phyloP scores from a whole-genome alignment of 2,329 filamentous ascomycete genomes.

The Verticillium zaregamsianum region DNA sequence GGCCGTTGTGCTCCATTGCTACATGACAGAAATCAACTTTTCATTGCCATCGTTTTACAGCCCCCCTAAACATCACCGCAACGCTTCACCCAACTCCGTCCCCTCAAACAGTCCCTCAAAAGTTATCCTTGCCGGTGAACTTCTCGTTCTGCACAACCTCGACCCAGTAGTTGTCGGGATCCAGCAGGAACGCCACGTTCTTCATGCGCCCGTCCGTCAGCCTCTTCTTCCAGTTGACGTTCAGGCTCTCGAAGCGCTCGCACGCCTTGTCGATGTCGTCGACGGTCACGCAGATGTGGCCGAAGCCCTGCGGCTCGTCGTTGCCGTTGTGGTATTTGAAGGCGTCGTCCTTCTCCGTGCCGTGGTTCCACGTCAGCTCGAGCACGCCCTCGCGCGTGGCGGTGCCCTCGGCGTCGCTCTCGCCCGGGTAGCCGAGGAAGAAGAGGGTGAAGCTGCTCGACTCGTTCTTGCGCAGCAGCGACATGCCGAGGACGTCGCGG shows the following conservation, averaged over 20 bases:
- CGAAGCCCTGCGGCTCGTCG: conserved; percentile 85
- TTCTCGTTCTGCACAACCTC: conserved; percentile 76
- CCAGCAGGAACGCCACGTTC: conserved; percentile 87
- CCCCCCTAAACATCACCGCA: neutral
- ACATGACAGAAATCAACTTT: neutral
- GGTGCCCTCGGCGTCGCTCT: conserved; percentile 48
- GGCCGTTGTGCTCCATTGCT: neutral
- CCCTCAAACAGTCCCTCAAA: conserved; percentile 28
- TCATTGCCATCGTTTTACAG: neutral
- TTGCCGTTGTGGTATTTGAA: conserved; percentile 95
- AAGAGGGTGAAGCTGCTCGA: conserved; percentile 82
- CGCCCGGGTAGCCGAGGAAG: conserved; percentile 70
- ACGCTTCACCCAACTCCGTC: neutral
- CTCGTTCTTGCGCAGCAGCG: conserved; percentile 68
- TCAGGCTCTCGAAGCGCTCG: conserved; percentile 74
- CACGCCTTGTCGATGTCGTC: conserved; percentile 89
- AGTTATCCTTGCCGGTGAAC: conserved; percentile 50
- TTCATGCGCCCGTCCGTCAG: conserved; percentile 91
- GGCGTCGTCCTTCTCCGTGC: conserved; percentile 77
- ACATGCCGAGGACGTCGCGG: conserved; percentile 87
- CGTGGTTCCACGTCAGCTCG: conserved; percentile 83
- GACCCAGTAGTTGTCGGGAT: conserved; percentile 84
- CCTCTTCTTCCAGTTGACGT: conserved; percentile 91
- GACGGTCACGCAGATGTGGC: conserved; percentile 84
- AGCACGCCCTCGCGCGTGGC: conserved; percentile 76